Base-by-base conservation (phyloP, 129 eudicot genomes). In the Ambrosia artemisiifolia region DNA sequence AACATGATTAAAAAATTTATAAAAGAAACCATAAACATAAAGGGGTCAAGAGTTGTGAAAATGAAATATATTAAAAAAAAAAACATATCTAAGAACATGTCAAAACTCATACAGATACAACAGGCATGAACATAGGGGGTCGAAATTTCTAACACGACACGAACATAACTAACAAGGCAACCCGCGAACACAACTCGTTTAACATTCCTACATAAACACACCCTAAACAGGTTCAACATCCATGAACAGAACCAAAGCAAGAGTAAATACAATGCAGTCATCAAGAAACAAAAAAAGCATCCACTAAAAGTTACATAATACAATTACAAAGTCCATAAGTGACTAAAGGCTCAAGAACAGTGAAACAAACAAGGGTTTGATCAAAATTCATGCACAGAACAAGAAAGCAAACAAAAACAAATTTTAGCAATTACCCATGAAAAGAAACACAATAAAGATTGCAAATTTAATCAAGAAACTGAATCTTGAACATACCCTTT, bases 21-120 rank as follows among this genome's bases (percentile, higher is more conserved):
- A 4, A 30, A 59, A 30, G 16, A 30, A 56, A 69, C 33, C 59
- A 70, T 44, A 51, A 24, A 24, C 54, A 62, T 38, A 50, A 32
- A 40, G 43, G 57, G 51, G 76, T 80, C 80, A 74, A 80, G 59
- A 74, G 71, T 46, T 20, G 59, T 50, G 76, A 74, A 74, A 74
- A 56, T 3, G 60, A 80, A 34, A 78, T 50, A 60, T 48, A 70
- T 34, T 36, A 32, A 78, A 54, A 17, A 69, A 34, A 40, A 11
- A 48, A 46, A 65, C 73, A 57, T 33, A 56, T 36, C n/a, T 38
- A 59, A 79, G 61, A 74, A 70, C 55, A 48, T 32, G 79, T 62
- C 72, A 74, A 62, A 61, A 60, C 65, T 69, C 32, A 24, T n/a
- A n/a, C n/a, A n/a, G n/a, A n/a, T n/a, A n/a, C n/a, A n/a, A n/a